Conservation (phyloP, 352 stramenopile species). For the Halophytophthora polymorphica region DNA sequence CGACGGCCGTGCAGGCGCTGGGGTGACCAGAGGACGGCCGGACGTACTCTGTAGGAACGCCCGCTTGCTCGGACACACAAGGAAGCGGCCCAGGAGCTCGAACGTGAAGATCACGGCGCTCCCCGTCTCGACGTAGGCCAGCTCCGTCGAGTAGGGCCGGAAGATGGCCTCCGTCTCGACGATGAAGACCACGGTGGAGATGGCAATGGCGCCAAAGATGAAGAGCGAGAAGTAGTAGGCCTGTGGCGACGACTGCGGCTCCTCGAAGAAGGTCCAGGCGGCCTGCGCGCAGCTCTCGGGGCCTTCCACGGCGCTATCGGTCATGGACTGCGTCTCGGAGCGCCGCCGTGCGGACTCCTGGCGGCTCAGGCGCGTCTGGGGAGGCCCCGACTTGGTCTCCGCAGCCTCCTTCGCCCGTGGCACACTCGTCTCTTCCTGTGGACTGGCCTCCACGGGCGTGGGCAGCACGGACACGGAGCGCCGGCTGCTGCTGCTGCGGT, state of each 20-base stretch:
- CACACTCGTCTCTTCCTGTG: background rate
- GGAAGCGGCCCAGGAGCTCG: conserved; percentile 52
- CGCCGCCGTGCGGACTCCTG: conserved; percentile 8
- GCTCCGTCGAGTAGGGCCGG: conserved; percentile 24
- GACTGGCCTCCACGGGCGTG: conserved; percentile 18
- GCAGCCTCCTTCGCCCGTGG: background rate
- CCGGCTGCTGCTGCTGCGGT: conserved; percentile 13
- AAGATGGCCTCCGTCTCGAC: conserved; percentile 56
- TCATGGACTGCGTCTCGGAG: conserved; percentile 1
- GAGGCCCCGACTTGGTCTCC: background rate
- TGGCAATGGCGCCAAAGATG: conserved; percentile 61
- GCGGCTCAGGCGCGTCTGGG: conserved; percentile 8
- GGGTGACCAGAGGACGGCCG: background rate
- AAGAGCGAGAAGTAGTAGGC: conserved; percentile 65
- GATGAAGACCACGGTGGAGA: conserved; percentile 71
- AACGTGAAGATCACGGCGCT: conserved; percentile 59
- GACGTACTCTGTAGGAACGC: conserved; percentile 48
- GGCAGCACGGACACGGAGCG: conserved; percentile 22
- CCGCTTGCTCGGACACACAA: conserved; percentile 45
- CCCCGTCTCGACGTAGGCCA: conserved; percentile 41
- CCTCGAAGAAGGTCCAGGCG: conserved; percentile 61
- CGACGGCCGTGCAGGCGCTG: too few relatives aligned
- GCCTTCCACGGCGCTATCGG: conserved; percentile 8
- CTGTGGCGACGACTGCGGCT: conserved; percentile 54
- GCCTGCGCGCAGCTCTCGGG: conserved; percentile 12